Evolutionary conservation across 140 eudicot species (phyloP), one percentile per base, ranked within the genome.

Genomic region (Senecio squalidus): DNA sequence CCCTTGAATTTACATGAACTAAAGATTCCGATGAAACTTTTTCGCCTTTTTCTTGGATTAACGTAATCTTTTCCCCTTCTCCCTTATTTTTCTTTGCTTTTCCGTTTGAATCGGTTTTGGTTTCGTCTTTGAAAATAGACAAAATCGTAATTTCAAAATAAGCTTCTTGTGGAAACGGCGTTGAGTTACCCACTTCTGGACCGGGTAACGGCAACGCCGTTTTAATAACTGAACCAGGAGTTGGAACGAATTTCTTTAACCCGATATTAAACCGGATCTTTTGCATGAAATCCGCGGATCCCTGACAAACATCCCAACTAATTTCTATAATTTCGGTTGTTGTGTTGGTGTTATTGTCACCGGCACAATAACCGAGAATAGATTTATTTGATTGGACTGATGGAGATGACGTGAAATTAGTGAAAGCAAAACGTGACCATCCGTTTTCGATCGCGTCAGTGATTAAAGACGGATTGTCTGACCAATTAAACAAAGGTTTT

Each of bases 381-480:
- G 90, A 60, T 67, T 53, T 67, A 5, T 48, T 64, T 1, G 94
- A 69, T 55, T 74, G 74, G 24, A 79, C 58, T 3, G 88, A 66
- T 0, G 89, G 77, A 1, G 95, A 73, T 0, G 89, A 64, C 1
- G 60, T n/a, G 62, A 23, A 70, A 66, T 63, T 56, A 0, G 85
- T 71, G 67, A 93, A 93, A 3, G 89, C 93, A 43, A 93, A 91
- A 28, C 85, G 51, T 1, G 94, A 77, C 98, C 98, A 92, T 58
- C 98, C 98, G 28, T 86, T 78, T 20, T 92, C 99, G 25, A 92
- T 95, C 1, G 88, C 96, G 16, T 84, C 96, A 6, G 93, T 80
- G 40, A 88, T 69, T 0, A 88, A 83, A 8, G 82, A 57, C 18
- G 98, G 98, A 26, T 92, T 81, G 26, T 92, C 95, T 5, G 78